Evolutionary conservation across 1,139 yeast genomes (phyloP).

Genomic region (Suhomyces kunorum): DNA sequence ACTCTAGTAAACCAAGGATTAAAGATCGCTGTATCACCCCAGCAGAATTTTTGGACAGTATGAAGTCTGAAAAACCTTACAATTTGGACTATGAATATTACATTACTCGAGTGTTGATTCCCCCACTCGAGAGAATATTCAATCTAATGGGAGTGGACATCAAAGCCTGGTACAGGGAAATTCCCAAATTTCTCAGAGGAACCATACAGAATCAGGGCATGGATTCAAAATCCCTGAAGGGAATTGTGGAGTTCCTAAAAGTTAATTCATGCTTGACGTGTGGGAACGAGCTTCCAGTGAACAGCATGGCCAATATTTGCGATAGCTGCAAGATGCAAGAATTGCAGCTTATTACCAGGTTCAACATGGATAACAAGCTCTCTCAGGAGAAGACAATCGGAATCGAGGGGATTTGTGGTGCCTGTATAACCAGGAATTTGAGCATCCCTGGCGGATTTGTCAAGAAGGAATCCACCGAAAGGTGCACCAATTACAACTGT

Average conservation of each 20-base stretch:
- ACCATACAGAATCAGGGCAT: slow-evolving; percentile 9
- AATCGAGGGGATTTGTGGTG: slow-evolving; percentile 25
- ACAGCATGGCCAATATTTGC: slow-evolving; percentile 20
- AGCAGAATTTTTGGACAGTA: slow-evolving; percentile 57
- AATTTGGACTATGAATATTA: slow-evolving; percentile 81
- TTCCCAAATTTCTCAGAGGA: slow-evolving; percentile 47
- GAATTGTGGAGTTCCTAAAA: slow-evolving; percentile 16
- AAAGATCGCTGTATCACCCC: slow-evolving; percentile 84
- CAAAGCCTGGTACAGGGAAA: slow-evolving; percentile 71
- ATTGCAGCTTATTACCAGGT: slow-evolving; percentile 22
- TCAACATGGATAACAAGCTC: slow-evolving; percentile 20
- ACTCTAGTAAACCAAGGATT: slow-evolving; percentile 62
- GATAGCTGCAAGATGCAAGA: slow-evolving; percentile 23
- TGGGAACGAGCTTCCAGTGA: slow-evolving; percentile 18
- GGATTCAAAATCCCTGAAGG: slow-evolving; percentile 4
- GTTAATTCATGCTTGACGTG: slow-evolving; percentile 30
- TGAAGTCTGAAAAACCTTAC: slow-evolving; percentile 32
- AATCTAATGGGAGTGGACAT: slow-evolving; percentile 82
- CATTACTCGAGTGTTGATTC: slow-evolving; percentile 77
- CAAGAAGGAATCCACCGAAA: slow-evolving; percentile 16
- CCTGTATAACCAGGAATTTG: slow-evolving; percentile 28
- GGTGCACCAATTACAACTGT: slow-evolving; percentile 38
- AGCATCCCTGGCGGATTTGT: slow-evolving; percentile 17
- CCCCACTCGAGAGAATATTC: slow-evolving; percentile 85
- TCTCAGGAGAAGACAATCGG: slow-evolving; percentile 17